Conservation (phyloP, 208 protist species). For the Acanthamoeba healyi region DNA sequence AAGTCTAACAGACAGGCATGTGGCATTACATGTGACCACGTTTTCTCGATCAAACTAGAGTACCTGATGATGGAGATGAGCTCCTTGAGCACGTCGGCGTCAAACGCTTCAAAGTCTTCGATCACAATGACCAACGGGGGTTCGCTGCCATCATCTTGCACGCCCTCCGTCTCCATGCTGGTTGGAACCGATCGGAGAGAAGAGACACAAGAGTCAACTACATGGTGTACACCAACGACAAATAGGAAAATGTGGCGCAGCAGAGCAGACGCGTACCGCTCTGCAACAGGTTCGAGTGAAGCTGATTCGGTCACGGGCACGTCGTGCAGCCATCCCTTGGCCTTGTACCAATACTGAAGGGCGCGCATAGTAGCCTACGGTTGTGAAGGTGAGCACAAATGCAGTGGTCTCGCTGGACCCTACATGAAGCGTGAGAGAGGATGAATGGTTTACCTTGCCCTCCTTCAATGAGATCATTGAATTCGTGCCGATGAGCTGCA, state of each 20-base stretch:
- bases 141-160: neutral
- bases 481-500: slow-evolving; percentile 12
- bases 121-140: slow-evolving; percentile 27
- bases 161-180: neutral
- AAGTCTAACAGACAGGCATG: no score
- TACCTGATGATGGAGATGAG: slow-evolving; percentile 33
- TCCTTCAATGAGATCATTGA: neutral
- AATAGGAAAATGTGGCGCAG: neutral
- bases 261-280: no score
- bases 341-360: slow-evolving; percentile 53
- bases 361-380: slow-evolving; percentile 4
- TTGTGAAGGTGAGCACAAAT: neutral
- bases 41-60: no score
- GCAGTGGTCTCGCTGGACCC: no score
- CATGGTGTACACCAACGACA: neutral
- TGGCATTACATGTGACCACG: no score
- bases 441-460: neutral
- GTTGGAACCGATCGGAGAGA: no score
- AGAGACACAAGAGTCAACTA: neutral
- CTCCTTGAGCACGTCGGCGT: slow-evolving; percentile 56
- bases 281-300: neutral
- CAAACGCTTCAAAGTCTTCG: slow-evolving; percentile 41
- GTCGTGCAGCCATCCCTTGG: slow-evolving; percentile 23
- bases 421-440: no score
- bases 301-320: neutral